A percentile compares a stretch with the other conserved stretches of the same genome.
These are phyloP conservation scores for Nothophytophthora sp. DNA, from an alignment of 352 stramenopile genomes.

Conservation along the genomic window DNA sequence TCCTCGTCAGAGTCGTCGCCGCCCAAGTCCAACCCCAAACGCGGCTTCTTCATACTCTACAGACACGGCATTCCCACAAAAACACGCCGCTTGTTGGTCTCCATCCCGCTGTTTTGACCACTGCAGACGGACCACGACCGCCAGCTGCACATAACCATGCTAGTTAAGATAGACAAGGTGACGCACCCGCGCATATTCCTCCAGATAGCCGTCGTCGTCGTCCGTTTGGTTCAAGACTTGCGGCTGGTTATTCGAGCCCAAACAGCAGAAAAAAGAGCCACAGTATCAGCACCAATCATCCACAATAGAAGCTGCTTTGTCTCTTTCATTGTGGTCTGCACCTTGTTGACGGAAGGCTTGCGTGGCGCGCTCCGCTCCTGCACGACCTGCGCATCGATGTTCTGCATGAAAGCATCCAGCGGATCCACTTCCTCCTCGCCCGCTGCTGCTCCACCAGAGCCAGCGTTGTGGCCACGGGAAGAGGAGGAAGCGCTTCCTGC, in stretches of 20 bases:
- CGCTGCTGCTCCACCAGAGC: neutral
- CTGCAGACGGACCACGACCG: neutral
- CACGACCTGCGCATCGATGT: slow-evolving; percentile 77
- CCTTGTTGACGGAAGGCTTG: slow-evolving; percentile 39
- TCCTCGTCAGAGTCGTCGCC: slow-evolving; percentile 70
- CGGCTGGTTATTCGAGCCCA: too few relatives aligned
- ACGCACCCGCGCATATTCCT: slow-evolving; percentile 31
- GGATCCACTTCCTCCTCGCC: slow-evolving; percentile 72
- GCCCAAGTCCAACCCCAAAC: slow-evolving; percentile 1
- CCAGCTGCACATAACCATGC: too few relatives aligned
- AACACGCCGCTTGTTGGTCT: too few relatives aligned
- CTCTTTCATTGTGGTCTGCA: slow-evolving; percentile 1
- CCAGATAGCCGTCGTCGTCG: slow-evolving; percentile 32
- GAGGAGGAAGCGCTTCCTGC: neutral
- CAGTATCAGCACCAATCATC: slow-evolving; percentile 1
- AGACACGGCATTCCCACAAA: too few relatives aligned
- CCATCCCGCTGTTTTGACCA: neutral
- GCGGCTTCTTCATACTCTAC: slow-evolving; percentile 43
- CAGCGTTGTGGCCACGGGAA: neutral
- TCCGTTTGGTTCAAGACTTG: slow-evolving; percentile 37
- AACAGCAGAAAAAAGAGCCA: neutral
- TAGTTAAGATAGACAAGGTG: too few relatives aligned
- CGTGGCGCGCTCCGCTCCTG: slow-evolving; percentile 25
- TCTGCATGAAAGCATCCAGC: slow-evolving; percentile 84
- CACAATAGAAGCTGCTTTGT: neutral